Evolutionary conservation across 768 basidiomycete species (phyloP).

Genomic region (Amanita inopinata): DNA sequence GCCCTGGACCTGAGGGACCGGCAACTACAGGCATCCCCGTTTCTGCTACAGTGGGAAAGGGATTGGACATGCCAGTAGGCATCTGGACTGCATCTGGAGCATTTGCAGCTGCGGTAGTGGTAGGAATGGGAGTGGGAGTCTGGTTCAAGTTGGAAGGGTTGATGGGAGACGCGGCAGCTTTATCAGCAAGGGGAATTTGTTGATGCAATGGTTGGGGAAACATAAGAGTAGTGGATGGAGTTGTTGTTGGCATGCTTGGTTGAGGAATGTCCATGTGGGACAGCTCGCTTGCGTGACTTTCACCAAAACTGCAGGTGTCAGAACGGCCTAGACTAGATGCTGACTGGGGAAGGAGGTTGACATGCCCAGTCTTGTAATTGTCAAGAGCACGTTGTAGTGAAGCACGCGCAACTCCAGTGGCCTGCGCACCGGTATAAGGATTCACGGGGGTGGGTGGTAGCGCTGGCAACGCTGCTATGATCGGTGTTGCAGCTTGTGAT

Average conservation of each 20-base stretch:
- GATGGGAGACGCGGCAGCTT: conserved; percentile 17
- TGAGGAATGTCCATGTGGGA: conserved; percentile 34
- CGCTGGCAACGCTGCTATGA: conserved; percentile 53
- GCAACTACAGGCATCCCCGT: conserved; percentile 65
- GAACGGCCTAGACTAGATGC: conserved; percentile 54
- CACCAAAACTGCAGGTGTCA: conserved; percentile 77
- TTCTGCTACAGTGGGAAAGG: conserved; percentile 62
- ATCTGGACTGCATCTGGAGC: conserved; percentile 14
- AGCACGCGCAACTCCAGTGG: conserved; percentile 62
- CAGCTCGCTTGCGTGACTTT: conserved; percentile 72
- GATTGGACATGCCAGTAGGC: conserved; percentile 20
- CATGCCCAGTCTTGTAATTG: conserved; percentile 62
- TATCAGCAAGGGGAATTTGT: conserved; percentile 9
- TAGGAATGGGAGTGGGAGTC: conserved; percentile 29
- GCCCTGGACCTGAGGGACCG: conserved; percentile 51
- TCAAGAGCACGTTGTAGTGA: conserved; percentile 73
- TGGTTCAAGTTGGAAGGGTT: conserved; percentile 26
- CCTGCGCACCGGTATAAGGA: conserved; percentile 54
- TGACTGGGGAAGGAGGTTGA: conserved; percentile 37
- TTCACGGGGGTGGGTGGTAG: conserved; percentile 48
- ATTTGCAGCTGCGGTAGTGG: conserved; percentile 3
- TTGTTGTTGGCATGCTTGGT: conserved; percentile 31
- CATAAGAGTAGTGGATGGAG: conserved; percentile 25
- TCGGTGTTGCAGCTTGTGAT: conserved; percentile 57
- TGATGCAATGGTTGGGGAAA: conserved; percentile 11